These are phyloP conservation scores for Saccharomycopsis hybrid DNA, from an alignment of 1,139 yeast species.

Conservation along the genomic window DNA sequence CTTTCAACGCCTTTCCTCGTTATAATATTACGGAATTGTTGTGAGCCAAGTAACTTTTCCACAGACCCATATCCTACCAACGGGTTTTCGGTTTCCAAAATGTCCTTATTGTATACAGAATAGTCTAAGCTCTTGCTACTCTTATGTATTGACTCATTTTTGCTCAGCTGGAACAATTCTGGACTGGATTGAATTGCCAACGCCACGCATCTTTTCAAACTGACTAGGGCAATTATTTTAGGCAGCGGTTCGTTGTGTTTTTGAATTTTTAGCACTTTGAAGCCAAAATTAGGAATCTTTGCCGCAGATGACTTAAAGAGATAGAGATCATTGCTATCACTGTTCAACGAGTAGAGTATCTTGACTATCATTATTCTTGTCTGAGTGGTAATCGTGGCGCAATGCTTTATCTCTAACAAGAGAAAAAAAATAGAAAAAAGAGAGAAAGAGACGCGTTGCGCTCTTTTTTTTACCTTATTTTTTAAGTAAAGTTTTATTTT, in stretches of 20 bases:
- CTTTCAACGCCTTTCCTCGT: too few relatives aligned
- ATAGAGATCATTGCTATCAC: conserved; percentile 9
- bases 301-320: conserved; percentile 5
- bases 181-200: conserved; percentile 16
- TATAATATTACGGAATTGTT: too few relatives aligned
- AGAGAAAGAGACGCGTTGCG: too few relatives aligned
- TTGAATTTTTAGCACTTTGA: not conserved
- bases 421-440: too few relatives aligned
- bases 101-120: conserved; percentile 19
- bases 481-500: too few relatives aligned
- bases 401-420: too few relatives aligned
- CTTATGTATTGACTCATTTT: not conserved
- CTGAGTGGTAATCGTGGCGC: too few relatives aligned
- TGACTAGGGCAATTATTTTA: conserved; percentile 8
- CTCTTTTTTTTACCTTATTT: too few relatives aligned
- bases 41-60: conserved; percentile 1
- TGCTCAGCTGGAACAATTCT: conserved; percentile 13
- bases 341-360: conserved; percentile 13
- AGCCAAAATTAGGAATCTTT: conserved; percentile 5
- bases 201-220: conserved; percentile 8
- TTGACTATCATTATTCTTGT: too few relatives aligned
- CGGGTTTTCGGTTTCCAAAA: conserved; percentile 14
- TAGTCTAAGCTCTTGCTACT: conserved; percentile 11
- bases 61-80: conserved; percentile 19
- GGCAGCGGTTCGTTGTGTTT: too few relatives aligned